These are phyloP conservation scores for Diutina catenulata DNA, from an alignment of 1,139 yeast species.

Conservation along the genomic window DNA sequence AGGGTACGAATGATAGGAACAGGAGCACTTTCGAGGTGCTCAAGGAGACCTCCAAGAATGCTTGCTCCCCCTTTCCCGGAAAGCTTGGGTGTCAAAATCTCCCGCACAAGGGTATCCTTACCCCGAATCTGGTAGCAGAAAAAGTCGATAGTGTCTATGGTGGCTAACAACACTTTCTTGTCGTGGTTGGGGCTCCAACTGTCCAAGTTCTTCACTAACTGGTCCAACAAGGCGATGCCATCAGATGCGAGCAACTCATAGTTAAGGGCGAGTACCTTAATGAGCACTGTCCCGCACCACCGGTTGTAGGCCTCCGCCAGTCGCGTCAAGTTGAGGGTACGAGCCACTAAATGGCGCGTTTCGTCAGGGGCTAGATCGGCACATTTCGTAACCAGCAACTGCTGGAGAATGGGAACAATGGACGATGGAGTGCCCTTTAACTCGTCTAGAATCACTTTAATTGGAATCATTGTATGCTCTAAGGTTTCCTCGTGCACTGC, in stretches of 20 bases:
- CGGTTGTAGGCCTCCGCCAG: neutral
- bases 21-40: neutral
- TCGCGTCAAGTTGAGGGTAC: constrained; percentile 1
- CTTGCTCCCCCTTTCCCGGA: neutral
- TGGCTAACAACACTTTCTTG: constrained; percentile 1
- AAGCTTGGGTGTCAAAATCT: constrained; percentile 1
- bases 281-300: constrained; percentile 2
- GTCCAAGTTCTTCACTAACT: neutral
- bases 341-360: neutral
- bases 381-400: neutral
- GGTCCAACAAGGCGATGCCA: constrained; percentile 1
- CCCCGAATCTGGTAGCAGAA: neutral
- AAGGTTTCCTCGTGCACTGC: no score
- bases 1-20: neutral
- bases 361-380: neutral
- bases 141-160: neutral
- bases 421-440: neutral
- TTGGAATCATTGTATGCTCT: no score
- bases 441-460: neutral
- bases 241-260: neutral
- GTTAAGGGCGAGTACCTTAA: neutral
- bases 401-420: constrained; percentile 2
- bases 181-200: neutral
- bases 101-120: neutral
- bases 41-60: constrained; percentile 1